phyloP scores from a whole-genome alignment of 2,329 filamentous ascomycete species.

The Tetracladium maxilliforme region DNA sequence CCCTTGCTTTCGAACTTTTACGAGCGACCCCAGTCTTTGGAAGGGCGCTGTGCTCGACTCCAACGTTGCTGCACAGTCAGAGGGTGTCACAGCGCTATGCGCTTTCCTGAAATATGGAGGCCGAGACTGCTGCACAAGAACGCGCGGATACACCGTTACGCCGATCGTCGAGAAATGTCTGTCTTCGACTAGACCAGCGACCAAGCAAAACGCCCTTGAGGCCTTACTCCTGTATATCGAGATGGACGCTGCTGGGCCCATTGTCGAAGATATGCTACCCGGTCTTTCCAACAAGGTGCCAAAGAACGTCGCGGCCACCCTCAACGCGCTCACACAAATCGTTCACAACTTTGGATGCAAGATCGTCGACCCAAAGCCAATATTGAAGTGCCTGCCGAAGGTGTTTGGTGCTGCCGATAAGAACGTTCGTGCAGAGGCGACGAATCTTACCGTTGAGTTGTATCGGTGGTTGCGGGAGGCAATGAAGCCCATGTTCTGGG shows the following conservation, averaged over 20 bases:
- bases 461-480: slow-evolving; percentile 96
- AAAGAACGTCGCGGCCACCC: slow-evolving; percentile 66
- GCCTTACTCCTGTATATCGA: slow-evolving; percentile 81
- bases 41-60: slow-evolving; percentile 87
- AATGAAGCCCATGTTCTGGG: slow-evolving; percentile 98
- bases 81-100: slow-evolving; percentile 76
- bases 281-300: slow-evolving; percentile 77
- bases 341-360: slow-evolving; percentile 94
- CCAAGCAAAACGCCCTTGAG: slow-evolving; percentile 77
- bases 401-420: slow-evolving; percentile 95
- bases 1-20: slow-evolving; percentile 73
- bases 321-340: slow-evolving; percentile 66
- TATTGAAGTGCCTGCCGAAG: slow-evolving; percentile 78
- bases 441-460: slow-evolving; percentile 80
- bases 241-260: slow-evolving; percentile 68
- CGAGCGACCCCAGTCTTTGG: slow-evolving; percentile 75
- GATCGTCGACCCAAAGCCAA: slow-evolving; percentile 80
- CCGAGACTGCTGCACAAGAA: slow-evolving; percentile 60
- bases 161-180: slow-evolving; percentile 87
- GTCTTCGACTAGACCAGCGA: slow-evolving; percentile 72
- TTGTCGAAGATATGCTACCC: slow-evolving; percentile 83
- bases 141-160: slow-evolving; percentile 58
- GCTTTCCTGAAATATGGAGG: slow-evolving; percentile 88
- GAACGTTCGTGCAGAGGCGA: slow-evolving; percentile 89
- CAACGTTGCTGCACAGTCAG: slow-evolving; percentile 93